Base-by-base conservation (phyloP, 1,284 basidiomycete species). In the Cryptococcus sp. region DNA sequence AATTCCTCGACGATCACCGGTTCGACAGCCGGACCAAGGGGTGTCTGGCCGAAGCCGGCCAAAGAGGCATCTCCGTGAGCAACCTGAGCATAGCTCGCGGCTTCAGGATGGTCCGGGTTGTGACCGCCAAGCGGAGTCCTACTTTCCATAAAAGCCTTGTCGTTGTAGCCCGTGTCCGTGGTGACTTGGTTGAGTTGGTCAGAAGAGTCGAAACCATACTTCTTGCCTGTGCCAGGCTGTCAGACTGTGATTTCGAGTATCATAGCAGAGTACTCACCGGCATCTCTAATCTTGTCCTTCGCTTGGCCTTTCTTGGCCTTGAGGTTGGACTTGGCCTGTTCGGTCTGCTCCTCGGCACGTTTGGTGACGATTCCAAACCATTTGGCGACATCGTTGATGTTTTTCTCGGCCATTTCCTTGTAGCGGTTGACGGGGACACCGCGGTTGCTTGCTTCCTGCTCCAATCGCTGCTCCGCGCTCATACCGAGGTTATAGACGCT, bases 371-470 rank as follows among this genome's bases (percentile, higher is more conserved):
- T 54, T 23, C 45, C 51, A 22, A 59, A 61, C 54, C 55, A 59
- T 46, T 61, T 53, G 34, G 49, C 43, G 16, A 61, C 46, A 29
- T 64, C 60, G 19, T 52, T 41, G 37, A 55, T 53, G 15, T 55
- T 54, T 39, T 54, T 50, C 29, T 47, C 51, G 13, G 51, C 56
- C 29, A 52, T 25, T n/a, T 62, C 54, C 52, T 65, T 64, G 56
- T 65, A 64, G 23, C 64, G 54, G 13, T 68, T 66, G 11, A 68
- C 61, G 4, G 69, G 66, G 40, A 71, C 46, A 29, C 71, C 71
- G 37, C 59, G 47, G 16, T 58, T 49, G 45, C 63, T 62, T 2
- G 71, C 69, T 22, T 58, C 58, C 22, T 47, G 43, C 44, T 73
- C 65, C 41, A 66, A 44, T 3, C 56, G 46, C 38, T 51, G 45